Percentiles rank a stretch among this genome's conserved stretches.
phyloP scores from a whole-genome alignment of 352 stramenopile genomes.

The Phytopythium aichiense region DNA sequence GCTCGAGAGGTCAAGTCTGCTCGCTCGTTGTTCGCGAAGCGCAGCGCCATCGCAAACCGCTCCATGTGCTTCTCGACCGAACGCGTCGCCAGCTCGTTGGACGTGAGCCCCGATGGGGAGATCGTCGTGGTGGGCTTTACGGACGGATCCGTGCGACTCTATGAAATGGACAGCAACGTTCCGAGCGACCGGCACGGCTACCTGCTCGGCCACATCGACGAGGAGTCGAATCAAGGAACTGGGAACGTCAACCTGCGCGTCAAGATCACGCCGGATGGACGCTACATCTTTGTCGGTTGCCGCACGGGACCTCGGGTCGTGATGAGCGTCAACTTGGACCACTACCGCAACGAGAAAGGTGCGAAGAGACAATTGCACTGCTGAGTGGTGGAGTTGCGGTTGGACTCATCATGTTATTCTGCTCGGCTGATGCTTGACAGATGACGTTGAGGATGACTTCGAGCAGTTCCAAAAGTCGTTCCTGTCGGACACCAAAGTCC shows the following conservation, averaged over 20 bases:
- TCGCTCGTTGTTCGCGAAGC: conserved; percentile 44
- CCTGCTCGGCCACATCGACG: conserved; percentile 75
- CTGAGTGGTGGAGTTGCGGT: not conserved
- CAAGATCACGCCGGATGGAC: conserved; percentile 73
- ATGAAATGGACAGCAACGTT: conserved; percentile 83
- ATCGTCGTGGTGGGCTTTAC: conserved; percentile 81
- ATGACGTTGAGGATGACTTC: conserved; percentile 75
- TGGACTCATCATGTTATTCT: not conserved
- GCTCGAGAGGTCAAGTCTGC: conserved; percentile 30
- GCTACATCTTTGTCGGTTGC: conserved; percentile 81
- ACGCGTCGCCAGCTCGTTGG: conserved; percentile 63
- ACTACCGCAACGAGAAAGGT: conserved; percentile 84
- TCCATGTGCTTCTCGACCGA: conserved; percentile 82
- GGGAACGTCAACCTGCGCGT: conserved; percentile 53
- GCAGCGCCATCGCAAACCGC: conserved; percentile 42
- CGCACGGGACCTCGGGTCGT: conserved; percentile 59
- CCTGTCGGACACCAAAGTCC: conserved; percentile 43
- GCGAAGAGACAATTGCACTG: conserved; percentile 8
- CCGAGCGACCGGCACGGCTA: conserved; percentile 80
- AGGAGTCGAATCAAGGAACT: conserved; percentile 55
- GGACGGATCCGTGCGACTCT: conserved; percentile 73
- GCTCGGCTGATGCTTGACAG: conserved; percentile 17
- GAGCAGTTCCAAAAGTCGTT: conserved; percentile 82
- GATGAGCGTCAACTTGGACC: conserved; percentile 80
- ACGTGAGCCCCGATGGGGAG: conserved; percentile 74